phyloP scores from a whole-genome alignment of 169 alveolate genomes.

The Pseudocohnilembus persalinus region DNA sequence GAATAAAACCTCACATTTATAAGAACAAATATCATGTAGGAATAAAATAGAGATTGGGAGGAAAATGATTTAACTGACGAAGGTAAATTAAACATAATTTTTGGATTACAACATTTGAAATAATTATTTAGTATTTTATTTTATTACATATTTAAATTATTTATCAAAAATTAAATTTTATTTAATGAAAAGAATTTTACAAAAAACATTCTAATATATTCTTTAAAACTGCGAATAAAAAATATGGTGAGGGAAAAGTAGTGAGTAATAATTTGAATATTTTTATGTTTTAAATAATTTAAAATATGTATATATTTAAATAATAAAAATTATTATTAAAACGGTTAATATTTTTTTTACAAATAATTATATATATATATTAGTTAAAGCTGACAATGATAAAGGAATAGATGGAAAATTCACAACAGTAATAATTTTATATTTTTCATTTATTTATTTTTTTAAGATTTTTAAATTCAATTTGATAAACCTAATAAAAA shows the following conservation, averaged over 20 bases:
- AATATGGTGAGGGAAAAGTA: slow-evolving; percentile 38
- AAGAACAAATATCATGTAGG: not conserved
- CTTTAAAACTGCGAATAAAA: slow-evolving; percentile 21
- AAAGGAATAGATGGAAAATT: slow-evolving; percentile 43
- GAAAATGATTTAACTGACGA: not conserved
- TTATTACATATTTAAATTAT: too few species aligned
- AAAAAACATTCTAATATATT: slow-evolving; percentile 38
- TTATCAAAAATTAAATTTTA: too few species aligned
- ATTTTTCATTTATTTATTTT: not conserved
- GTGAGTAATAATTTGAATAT: slow-evolving; percentile 5
- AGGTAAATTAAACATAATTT: too few species aligned
- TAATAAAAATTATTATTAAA: too few species aligned
- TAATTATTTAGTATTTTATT: too few species aligned
- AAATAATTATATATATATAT: not conserved
- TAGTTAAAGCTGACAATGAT: slow-evolving; percentile 37
- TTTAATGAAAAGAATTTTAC: slow-evolving; percentile 28
- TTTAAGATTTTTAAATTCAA: not conserved
- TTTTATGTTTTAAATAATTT: too few species aligned
- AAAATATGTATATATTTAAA: too few species aligned
- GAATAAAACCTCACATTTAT: not conserved
- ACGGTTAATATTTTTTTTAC: too few species aligned
- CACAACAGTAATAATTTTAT: slow-evolving; percentile 30
- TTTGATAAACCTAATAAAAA: too few species aligned
- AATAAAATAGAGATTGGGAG: not conserved
- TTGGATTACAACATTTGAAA: too few species aligned